Evolutionary conservation across 2,329 filamentous ascomycete genomes (phyloP).

Genomic region (Bipolaris oryzae): DNA sequence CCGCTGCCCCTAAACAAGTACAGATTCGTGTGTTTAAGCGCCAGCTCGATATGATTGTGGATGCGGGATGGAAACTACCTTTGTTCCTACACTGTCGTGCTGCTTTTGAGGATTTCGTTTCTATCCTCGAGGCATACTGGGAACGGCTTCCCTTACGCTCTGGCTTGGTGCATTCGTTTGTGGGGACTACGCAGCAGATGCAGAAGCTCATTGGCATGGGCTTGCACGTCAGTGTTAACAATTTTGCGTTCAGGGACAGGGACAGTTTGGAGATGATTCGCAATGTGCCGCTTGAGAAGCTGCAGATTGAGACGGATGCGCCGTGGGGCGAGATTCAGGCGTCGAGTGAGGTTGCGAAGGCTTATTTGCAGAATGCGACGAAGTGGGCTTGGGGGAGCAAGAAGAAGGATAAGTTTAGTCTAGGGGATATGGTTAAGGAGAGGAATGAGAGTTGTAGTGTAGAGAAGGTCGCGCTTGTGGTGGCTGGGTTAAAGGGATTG

Average conservation of each 20-base stretch:
- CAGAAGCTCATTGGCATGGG: slow-evolving; percentile 45
- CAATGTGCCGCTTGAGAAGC: slow-evolving; percentile 47
- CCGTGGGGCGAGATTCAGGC: slow-evolving; percentile 56
- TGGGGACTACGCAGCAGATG: slow-evolving; percentile 52
- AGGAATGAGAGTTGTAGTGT: slow-evolving; percentile 60
- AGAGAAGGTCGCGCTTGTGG: slow-evolving; percentile 55
- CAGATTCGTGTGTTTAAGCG: slow-evolving; percentile 51
- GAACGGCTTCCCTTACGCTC: slow-evolving; percentile 39
- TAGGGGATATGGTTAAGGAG: slow-evolving; percentile 57
- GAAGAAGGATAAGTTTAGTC: slow-evolving; percentile 59
- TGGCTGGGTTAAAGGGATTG: slow-evolving; percentile 57
- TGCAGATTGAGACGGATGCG: slow-evolving; percentile 58
- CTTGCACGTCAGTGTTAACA: slow-evolving; percentile 57
- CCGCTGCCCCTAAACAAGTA: slow-evolving; percentile 51
- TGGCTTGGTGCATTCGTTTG: slow-evolving; percentile 52
- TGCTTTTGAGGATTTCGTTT: slow-evolving; percentile 53
- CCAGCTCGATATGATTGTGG: slow-evolving; percentile 51
- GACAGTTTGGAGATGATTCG: slow-evolving; percentile 53
- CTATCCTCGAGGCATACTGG: slow-evolving; percentile 51
- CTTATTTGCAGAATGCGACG: slow-evolving; percentile 50
- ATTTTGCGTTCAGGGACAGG: slow-evolving; percentile 53
- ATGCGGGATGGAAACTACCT: slow-evolving; percentile 45
- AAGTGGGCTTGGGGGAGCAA: slow-evolving; percentile 50
- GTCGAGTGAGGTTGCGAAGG: slow-evolving; percentile 48
- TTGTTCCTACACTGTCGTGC: slow-evolving; percentile 53